A percentile compares a stretch with the other conserved stretches of the same genome.
phyloP scores from a whole-genome alignment of 345 rosid species.

The Geranium rotundifolium region DNA sequence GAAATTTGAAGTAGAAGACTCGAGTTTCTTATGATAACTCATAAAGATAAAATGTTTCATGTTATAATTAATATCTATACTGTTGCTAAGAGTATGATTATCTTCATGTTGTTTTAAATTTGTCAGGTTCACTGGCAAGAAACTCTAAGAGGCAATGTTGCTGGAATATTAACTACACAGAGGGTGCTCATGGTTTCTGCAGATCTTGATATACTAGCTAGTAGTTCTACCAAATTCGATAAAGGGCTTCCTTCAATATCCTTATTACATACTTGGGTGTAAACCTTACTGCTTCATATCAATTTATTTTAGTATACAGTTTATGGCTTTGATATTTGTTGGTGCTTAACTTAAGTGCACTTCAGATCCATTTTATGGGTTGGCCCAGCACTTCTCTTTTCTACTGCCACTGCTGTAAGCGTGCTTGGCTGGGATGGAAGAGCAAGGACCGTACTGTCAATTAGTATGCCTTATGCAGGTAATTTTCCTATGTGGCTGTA shows the following conservation, averaged over 20 bases:
- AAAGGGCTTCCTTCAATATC: slow-evolving; percentile 97
- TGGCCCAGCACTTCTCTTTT: slow-evolving; percentile 95
- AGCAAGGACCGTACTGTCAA: slow-evolving; percentile 75
- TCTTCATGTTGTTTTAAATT: slow-evolving; percentile 3
- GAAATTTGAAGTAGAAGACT: no score
- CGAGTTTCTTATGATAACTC: no score
- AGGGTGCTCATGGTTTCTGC: slow-evolving; percentile 88
- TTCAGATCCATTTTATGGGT: slow-evolving; percentile 93
- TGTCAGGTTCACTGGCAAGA: slow-evolving; percentile 91
- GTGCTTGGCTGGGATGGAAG: slow-evolving; percentile 97
- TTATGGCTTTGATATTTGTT: not conserved
- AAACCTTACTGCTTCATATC: slow-evolving; percentile 1
- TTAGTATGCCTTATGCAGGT: slow-evolving; percentile 90
- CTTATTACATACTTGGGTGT: slow-evolving; percentile 16
- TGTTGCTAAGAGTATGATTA: no score
- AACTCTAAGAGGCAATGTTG: slow-evolving; percentile 80
- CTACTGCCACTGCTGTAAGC: slow-evolving; percentile 73
- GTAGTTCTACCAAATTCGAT: slow-evolving; percentile 79
- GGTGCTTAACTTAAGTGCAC: slow-evolving; percentile 51
- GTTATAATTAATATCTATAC: no score
- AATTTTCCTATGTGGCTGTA: slow-evolving; percentile 12
- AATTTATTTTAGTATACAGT: not conserved
- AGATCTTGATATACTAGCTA: slow-evolving; percentile 75
- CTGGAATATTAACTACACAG: slow-evolving; percentile 87
- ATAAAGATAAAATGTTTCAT: no score